These are phyloP conservation scores for Lanmaoa pseudosensibilis DNA, from an alignment of 768 basidiomycete genomes.

Conservation along the genomic window DNA sequence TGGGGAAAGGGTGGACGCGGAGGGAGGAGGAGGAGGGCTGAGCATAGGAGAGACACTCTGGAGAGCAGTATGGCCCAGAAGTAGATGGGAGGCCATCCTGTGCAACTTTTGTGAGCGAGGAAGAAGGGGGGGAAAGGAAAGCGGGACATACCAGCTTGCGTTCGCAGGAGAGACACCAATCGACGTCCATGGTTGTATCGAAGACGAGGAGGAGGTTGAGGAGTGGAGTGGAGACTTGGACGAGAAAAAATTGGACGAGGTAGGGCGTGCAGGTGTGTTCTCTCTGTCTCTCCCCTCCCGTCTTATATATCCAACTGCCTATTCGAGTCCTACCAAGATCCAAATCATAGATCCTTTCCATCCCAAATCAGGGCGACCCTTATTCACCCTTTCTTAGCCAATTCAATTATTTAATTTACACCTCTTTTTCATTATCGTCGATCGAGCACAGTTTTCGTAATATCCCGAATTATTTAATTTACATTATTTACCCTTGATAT, in stretches of 20 bases:
- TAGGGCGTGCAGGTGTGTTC: constrained; percentile 16
- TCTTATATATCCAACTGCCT: constrained; percentile 33
- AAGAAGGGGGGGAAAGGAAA: not conserved
- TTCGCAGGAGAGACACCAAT: constrained; percentile 72
- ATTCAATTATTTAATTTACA: constrained; percentile 37
- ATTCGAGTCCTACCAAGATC: constrained; percentile 22
- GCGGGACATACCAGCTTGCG: constrained; percentile 50
- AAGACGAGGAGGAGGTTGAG: not conserved
- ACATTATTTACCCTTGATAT: constrained; percentile 2
- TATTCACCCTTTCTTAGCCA: constrained; percentile 13
- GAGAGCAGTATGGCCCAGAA: constrained; percentile 55
- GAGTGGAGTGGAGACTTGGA: not conserved
- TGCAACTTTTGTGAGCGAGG: not conserved
- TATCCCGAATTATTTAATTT: constrained; percentile 13
- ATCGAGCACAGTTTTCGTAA: constrained; percentile 30
- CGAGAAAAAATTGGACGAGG: constrained; percentile 19
- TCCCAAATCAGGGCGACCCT: constrained; percentile 21
- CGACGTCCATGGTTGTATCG: constrained; percentile 51
- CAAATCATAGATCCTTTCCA: constrained; percentile 18
- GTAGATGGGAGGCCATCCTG: constrained; percentile 31
- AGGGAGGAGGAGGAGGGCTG: constrained; percentile 37
- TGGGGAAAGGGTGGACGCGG: not conserved
- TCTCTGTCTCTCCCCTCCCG: constrained; percentile 2
- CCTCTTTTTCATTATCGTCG: constrained; percentile 34
- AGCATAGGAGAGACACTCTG: constrained; percentile 38